Evolutionary conservation across 768 basidiomycete genomes (phyloP).

Genomic region (Xerocomellus amylosporus): DNA sequence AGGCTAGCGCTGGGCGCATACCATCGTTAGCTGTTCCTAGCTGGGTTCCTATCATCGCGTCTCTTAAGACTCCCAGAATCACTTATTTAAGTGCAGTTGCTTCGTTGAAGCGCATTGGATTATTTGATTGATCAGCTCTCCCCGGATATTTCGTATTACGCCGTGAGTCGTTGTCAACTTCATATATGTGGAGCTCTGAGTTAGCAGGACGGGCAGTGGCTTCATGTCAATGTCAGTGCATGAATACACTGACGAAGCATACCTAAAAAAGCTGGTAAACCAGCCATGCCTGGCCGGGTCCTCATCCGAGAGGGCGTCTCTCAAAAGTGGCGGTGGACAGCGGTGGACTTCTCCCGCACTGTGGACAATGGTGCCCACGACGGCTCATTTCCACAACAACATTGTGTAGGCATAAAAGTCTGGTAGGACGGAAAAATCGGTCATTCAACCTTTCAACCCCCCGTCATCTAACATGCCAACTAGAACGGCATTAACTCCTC

Average conservation of each 20-base stretch:
- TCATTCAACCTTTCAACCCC: neutral
- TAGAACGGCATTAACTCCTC: neutral
- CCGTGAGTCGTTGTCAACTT: neutral
- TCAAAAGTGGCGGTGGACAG: conserved; percentile 2
- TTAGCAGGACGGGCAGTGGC: neutral
- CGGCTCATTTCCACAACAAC: conserved; percentile 3
- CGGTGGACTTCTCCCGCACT: neutral
- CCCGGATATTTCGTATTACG: too few relatives aligned
- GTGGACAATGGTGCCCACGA: conserved; percentile 18
- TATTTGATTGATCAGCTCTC: neutral
- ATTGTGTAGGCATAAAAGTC: conserved; percentile 11
- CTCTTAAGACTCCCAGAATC: neutral
- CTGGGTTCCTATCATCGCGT: neutral
- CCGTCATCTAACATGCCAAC: conserved; percentile 8
- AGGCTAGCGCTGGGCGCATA: neutral
- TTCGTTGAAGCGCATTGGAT: neutral
- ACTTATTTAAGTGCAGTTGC: conserved; percentile 5
- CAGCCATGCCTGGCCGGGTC: neutral
- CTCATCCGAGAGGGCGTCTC: neutral
- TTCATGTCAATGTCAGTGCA: neutral
- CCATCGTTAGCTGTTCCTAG: neutral
- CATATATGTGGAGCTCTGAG: neutral
- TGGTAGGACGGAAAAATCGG: neutral
- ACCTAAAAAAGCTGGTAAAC: conserved; percentile 9
- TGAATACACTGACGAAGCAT: neutral